Conservation (phyloP, 2,329 filamentous ascomycete species). For the Zalaria sp. region DNA sequence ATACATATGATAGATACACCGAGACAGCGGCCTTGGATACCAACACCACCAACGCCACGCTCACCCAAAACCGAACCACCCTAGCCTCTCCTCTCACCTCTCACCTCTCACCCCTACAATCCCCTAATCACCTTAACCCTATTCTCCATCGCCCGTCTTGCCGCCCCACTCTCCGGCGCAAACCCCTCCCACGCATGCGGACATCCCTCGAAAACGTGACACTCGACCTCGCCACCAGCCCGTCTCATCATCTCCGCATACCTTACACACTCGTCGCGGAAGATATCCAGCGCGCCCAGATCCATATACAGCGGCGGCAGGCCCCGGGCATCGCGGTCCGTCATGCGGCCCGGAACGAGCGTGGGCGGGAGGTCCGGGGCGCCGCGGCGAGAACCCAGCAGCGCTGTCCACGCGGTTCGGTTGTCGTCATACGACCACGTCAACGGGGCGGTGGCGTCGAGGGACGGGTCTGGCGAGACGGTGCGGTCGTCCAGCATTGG, state of each 20-base stretch:
- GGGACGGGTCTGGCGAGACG: slow-evolving; percentile 18
- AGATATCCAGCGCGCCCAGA: slow-evolving; percentile 29
- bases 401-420: slow-evolving; percentile 26
- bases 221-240: slow-evolving; percentile 27
- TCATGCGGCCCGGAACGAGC: slow-evolving; percentile 12
- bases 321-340: slow-evolving; percentile 12
- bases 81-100: no score
- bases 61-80: no score
- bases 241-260: slow-evolving; percentile 26
- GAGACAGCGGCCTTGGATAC: no score
- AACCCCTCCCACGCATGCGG: slow-evolving; percentile 26
- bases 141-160: slow-evolving; percentile 1
- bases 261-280: slow-evolving; percentile 26
- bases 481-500: slow-evolving; percentile 35
- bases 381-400: slow-evolving; percentile 19
- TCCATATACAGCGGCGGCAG: slow-evolving; percentile 32
- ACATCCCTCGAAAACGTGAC: slow-evolving; percentile 30
- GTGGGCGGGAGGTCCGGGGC: slow-evolving; percentile 1
- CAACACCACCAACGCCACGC: no score
- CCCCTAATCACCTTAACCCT: slow-evolving; percentile 2
- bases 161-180: slow-evolving; percentile 7
- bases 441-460: slow-evolving; percentile 14
- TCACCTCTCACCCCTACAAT: not conserved
- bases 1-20: no score
- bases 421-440: slow-evolving; percentile 26